phyloP scores from a whole-genome alignment of 192 early-diverging fungal species.

The Funneliformis mosseae region DNA sequence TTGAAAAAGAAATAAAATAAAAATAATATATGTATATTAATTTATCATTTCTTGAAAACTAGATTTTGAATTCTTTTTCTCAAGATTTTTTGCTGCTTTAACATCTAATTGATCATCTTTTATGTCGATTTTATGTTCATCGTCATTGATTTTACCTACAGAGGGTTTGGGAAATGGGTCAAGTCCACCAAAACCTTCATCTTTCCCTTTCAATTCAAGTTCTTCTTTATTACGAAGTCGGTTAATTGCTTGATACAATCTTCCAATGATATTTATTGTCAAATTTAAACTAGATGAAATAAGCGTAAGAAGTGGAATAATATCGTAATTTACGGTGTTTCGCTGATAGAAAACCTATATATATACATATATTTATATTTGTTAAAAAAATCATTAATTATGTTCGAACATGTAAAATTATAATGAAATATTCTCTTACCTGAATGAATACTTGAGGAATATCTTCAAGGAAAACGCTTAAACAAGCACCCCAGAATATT shows the following conservation, averaged over 20 bases:
- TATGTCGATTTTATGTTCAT: no score
- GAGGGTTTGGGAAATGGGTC: no score
- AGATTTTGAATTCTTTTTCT: no score
- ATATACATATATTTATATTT: background rate
- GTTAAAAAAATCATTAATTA: background rate
- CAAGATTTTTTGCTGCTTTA: no score
- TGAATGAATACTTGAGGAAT: slow-evolving; percentile 33
- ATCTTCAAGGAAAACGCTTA: slow-evolving; percentile 27
- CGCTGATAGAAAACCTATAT: slow-evolving; percentile 9
- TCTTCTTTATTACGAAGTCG: no score
- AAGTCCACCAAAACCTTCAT: no score
- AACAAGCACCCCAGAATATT: slow-evolving; percentile 17
- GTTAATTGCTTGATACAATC: background rate
- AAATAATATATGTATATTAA: no score
- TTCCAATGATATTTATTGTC: background rate
- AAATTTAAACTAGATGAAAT: background rate
- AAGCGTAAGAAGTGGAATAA: slow-evolving; percentile 14
- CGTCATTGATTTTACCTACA: no score
- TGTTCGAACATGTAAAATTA: background rate
- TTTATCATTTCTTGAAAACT: no score
- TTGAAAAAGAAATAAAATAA: no score
- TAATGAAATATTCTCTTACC: background rate
- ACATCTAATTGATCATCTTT: no score
- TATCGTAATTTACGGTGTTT: background rate
- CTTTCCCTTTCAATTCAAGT: no score